Evolutionary conservation across 2,329 filamentous ascomycete species (phyloP).

Genomic region (Colletotrichum limetticola): DNA sequence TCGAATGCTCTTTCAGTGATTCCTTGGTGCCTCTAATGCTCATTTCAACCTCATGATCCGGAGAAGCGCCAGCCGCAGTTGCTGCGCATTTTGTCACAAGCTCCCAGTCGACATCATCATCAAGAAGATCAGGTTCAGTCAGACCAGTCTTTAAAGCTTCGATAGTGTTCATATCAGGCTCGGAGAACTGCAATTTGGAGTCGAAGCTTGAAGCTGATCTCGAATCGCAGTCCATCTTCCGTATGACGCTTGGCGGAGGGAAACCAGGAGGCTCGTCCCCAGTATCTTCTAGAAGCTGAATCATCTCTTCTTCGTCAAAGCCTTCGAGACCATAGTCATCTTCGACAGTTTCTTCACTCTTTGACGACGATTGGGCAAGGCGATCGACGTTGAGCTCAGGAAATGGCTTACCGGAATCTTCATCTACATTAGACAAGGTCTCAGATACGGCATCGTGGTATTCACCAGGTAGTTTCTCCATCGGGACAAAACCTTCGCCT

Average conservation of each 20-base stretch:
- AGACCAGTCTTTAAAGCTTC: neutral
- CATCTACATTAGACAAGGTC: neutral
- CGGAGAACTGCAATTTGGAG: neutral
- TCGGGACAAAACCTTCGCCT: neutral
- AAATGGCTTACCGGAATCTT: neutral
- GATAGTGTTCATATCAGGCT: neutral
- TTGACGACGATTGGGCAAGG: neutral
- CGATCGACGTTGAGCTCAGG: neutral
- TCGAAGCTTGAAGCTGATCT: neutral
- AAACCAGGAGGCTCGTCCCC: neutral
- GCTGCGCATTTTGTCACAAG: constrained; percentile 36
- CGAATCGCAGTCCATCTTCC: neutral
- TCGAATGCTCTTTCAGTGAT: neutral
- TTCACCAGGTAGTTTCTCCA: no score
- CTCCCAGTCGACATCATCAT: constrained; percentile 55
- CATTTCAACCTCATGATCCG: neutral
- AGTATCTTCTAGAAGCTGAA: neutral
- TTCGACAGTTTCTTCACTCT: neutral
- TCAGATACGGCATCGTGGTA: neutral
- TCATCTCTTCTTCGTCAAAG: constrained; percentile 19
- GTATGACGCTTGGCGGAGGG: neutral
- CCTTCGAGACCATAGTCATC: constrained; percentile 2
- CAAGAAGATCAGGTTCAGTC: constrained; percentile 42
- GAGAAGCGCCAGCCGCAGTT: neutral
- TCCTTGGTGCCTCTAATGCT: constrained; percentile 33